Conservation (phyloP, 495 filamentous ascomycete genomes). For the Durotheca rogersii region DNA sequence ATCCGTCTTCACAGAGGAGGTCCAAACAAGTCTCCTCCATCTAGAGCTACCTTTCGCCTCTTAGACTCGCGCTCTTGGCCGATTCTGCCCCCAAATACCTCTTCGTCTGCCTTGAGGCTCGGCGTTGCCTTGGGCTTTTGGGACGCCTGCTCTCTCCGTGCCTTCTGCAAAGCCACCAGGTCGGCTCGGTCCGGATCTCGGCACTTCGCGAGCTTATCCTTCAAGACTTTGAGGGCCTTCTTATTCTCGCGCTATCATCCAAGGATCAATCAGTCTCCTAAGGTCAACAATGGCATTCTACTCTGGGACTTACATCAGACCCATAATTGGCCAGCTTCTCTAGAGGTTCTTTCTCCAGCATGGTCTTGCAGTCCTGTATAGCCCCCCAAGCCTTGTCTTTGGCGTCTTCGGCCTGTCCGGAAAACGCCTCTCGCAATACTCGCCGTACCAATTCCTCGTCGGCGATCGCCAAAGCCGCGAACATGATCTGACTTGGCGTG, state of each 20-base stretch:
- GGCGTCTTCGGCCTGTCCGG: slow-evolving; percentile 33
- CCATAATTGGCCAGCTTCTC: slow-evolving; percentile 45
- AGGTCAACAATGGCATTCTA: neutral
- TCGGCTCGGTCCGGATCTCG: slow-evolving; percentile 70
- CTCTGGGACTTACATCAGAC: slow-evolving; percentile 37
- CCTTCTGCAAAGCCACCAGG: slow-evolving; percentile 57
- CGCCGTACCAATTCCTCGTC: slow-evolving; percentile 71
- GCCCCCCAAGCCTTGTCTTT: slow-evolving; percentile 50
- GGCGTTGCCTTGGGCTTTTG: slow-evolving; percentile 48
- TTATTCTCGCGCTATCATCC: slow-evolving; percentile 38
- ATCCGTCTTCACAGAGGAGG: slow-evolving; percentile 45
- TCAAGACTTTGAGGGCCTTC: slow-evolving; percentile 53
- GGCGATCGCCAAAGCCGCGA: slow-evolving; percentile 71
- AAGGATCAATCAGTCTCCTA: slow-evolving; percentile 36
- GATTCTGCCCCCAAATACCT: slow-evolving; percentile 42
- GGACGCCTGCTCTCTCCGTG: slow-evolving; percentile 42
- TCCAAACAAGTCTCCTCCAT: slow-evolving; percentile 60
- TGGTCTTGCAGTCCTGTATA: slow-evolving; percentile 51
- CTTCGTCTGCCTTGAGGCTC: slow-evolving; percentile 43
- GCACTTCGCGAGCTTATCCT: slow-evolving; percentile 76
- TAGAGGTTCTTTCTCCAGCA: slow-evolving; percentile 52
- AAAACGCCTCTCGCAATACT: slow-evolving; percentile 72
- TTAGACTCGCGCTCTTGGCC: slow-evolving; percentile 48
- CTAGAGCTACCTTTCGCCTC: slow-evolving; percentile 59
- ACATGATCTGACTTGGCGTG: slow-evolving; percentile 91